Conservation (phyloP, 2,329 filamentous ascomycete species). For the Lasiodiplodia sp. region DNA sequence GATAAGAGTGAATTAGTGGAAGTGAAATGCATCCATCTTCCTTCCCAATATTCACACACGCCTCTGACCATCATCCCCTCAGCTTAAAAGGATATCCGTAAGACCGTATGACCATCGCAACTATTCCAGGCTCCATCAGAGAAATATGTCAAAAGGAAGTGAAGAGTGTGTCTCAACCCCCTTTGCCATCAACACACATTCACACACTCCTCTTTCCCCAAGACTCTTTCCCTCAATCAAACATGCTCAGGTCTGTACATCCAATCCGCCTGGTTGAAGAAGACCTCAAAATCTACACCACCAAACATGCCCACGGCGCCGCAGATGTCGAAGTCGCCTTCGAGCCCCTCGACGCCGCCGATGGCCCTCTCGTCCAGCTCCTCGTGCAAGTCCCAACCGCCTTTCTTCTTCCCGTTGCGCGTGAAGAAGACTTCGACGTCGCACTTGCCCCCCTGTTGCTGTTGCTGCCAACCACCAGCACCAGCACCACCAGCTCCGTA, state of each 20-base stretch:
- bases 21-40: not conserved
- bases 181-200: no score
- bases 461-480: not conserved
- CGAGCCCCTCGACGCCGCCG: conserved; percentile 68
- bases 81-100: not conserved
- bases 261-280: conserved; percentile 68
- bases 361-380: conserved; percentile 72
- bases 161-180: no score
- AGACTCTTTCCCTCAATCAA: not conserved
- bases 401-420: conserved; percentile 65
- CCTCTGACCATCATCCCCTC: no score
- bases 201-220: no score
- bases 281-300: conserved; percentile 70
- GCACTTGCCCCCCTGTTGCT: conserved; percentile 41
- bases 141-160: no score
- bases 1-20: no score
- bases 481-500: conserved; percentile 36
- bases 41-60: no score
- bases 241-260: conserved; percentile 45
- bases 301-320: conserved; percentile 76
- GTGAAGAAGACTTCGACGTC: conserved; percentile 74
- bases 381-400: conserved; percentile 77
- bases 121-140: no score
- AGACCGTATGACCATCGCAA: no score
- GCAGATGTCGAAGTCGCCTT: conserved; percentile 74